Base-by-base conservation (phyloP, 140 eudicot genomes). In the Senecio squalidus region DNA sequence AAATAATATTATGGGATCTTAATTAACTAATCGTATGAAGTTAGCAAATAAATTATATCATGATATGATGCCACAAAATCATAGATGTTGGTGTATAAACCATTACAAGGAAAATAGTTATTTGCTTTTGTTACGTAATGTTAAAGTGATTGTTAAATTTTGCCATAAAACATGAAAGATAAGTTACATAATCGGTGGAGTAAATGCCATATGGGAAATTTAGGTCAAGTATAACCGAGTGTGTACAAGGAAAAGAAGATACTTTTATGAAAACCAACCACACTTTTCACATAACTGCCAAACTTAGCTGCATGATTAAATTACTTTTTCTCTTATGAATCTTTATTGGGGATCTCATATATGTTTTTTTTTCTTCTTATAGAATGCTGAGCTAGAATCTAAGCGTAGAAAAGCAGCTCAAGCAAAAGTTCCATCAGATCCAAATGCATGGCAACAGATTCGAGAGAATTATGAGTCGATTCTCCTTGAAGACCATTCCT, bases 391-490 rank as follows among this genome's bases (percentile, higher is more conserved):
- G 77, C 68, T 78, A 89, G 97, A 90, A 72, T 69, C 70, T 56
- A 83, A 63, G 70, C 84, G 84, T 59, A 66, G 91, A 63, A 91
- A 81, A 82, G 94, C 94, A 50, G 84, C 94, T 28, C 96, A 83
- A 75, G 78, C 89, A 34, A 74, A 80, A 77, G 48, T 86, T 48
- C 88, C 88, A 40, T 81, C 82, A 5, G 98, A 91, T 66, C 88
- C 86, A 7, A 91, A 76, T 46, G 72, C 79, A 55, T 91, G 96
- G 98, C 93, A 81, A 44, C 80, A 74, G 25, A 91, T 91, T 78
- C 91, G 98, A 16, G 98, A 91, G 64, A 86, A 81, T 61, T 83
- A 80, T 50, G 98, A 81, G 70, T 74, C 94, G 20, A 83, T 83
- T 60, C 48, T 91, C 71, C 86, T 91, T 52, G 98, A 86, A 79